Percentiles rank a stretch among this genome's conserved stretches.
These are phyloP conservation scores for Stellera chamaejasme DNA, from an alignment of 345 rosid genomes.

Conservation along the genomic window DNA sequence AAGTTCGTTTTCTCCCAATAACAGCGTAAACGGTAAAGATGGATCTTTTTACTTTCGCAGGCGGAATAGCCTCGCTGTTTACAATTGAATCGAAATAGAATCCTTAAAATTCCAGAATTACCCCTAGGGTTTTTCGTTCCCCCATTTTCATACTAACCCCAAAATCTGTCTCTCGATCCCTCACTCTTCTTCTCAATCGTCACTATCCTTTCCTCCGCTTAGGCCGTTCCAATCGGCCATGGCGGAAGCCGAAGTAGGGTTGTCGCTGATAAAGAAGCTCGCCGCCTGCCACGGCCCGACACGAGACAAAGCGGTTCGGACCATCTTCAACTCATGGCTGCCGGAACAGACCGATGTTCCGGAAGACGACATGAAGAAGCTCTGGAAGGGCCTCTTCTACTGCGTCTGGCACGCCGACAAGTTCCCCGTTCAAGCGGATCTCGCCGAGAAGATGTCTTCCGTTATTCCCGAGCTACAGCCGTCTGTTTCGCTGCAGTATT, in stretches of 20 bases:
- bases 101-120: neutral
- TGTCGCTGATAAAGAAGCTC: conserved; percentile 58
- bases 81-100: too few species aligned
- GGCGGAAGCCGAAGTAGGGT: conserved; percentile 25
- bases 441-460: conserved; percentile 52
- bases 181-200: neutral
- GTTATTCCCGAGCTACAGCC: conserved; percentile 40
- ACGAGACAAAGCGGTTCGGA: conserved; percentile 55
- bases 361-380: conserved; percentile 75
- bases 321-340: conserved; percentile 60
- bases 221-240: neutral
- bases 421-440: conserved; percentile 52
- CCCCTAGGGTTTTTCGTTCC: conserved; percentile 13
- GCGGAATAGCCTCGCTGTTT: too few species aligned
- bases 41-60: too few species aligned
- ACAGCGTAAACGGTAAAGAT: too few species aligned
- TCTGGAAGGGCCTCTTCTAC: conserved; percentile 96
- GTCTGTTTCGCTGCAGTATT: conserved; percentile 48
- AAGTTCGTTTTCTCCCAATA: too few species aligned
- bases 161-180: neutral
- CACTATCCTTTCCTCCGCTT: neutral
- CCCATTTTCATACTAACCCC: neutral
- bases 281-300: conserved; percentile 55
- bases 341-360: conserved; percentile 50
- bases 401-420: conserved; percentile 98